These are phyloP conservation scores for Lentinula novae-zelandiae DNA, from an alignment of 1,284 basidiomycete species.

Conservation along the genomic window DNA sequence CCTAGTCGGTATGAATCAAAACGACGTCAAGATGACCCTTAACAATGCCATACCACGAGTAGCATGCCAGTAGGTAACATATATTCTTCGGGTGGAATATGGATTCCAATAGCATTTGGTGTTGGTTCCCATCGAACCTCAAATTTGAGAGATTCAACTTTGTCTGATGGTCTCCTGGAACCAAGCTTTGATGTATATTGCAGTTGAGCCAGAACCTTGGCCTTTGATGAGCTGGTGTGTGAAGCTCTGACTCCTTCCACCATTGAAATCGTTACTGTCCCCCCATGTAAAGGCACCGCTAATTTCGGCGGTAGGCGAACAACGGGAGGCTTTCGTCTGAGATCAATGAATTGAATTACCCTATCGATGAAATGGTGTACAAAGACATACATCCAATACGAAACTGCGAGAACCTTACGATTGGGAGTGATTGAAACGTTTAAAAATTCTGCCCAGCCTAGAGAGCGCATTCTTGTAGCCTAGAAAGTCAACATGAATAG, in stretches of 20 bases:
- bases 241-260: slow-evolving; percentile 34
- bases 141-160: slow-evolving; percentile 61
- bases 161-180: slow-evolving; percentile 56
- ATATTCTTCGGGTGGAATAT: slow-evolving; percentile 40
- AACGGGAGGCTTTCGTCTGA: slow-evolving; percentile 46
- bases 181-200: slow-evolving; percentile 60
- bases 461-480: slow-evolving; percentile 68
- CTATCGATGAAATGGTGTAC: not conserved
- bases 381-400: slow-evolving; percentile 67
- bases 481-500: slow-evolving; percentile 22
- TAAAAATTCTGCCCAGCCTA: slow-evolving; percentile 76
- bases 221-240: slow-evolving; percentile 42
- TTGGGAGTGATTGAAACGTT: slow-evolving; percentile 60
- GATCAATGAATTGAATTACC: not conserved
- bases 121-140: slow-evolving; percentile 67
- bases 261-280: slow-evolving; percentile 43
- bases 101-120: slow-evolving; percentile 53
- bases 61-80: slow-evolving; percentile 36
- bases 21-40: not conserved
- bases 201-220: slow-evolving; percentile 55
- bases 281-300: slow-evolving; percentile 50
- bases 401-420: slow-evolving; percentile 59
- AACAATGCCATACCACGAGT: slow-evolving; percentile 38
- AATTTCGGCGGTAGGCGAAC: slow-evolving; percentile 38
- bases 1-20: slow-evolving; percentile 30